Conservation (phyloP, 2,329 filamentous ascomycete genomes). For the Alternaria arbusti region DNA sequence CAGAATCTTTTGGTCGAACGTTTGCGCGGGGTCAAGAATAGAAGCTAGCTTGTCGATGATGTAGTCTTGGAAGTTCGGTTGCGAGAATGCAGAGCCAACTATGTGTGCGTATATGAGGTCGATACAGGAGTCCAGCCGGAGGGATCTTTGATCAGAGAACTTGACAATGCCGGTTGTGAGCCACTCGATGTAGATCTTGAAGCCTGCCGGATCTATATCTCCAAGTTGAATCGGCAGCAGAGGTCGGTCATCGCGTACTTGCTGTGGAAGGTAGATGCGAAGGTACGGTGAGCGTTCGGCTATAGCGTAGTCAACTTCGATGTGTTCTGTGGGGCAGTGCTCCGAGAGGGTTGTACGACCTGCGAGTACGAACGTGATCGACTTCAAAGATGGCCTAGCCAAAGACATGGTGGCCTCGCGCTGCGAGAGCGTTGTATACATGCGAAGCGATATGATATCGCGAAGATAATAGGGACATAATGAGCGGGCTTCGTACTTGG, state of each 20-base stretch:
- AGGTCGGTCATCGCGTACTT: background rate
- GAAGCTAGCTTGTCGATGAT: conserved; percentile 11
- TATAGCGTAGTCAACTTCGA: conserved; percentile 1
- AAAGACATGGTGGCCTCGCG: fast-evolving
- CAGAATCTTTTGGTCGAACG: conserved; percentile 8
- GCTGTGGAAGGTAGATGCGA: background rate
- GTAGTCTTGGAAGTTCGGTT: conserved; percentile 19
- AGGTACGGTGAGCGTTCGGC: conserved; percentile 17
- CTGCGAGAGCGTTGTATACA: background rate
- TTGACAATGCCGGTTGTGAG: conserved; percentile 1
- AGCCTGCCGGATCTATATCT: conserved; percentile 15
- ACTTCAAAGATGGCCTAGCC: background rate
- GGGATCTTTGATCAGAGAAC: background rate
- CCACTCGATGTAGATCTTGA: conserved; percentile 21
- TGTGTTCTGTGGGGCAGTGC: conserved; percentile 5
- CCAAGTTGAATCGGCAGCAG: conserved; percentile 1
- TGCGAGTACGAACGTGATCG: conserved; percentile 12
- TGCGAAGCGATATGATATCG: background rate
- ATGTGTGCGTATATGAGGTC: conserved; percentile 27
- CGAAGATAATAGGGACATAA: background rate
- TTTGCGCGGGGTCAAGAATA: conserved; percentile 7
- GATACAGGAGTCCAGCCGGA: conserved; percentile 12
- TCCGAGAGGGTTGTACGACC: conserved; percentile 14
- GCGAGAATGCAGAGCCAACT: conserved; percentile 13
- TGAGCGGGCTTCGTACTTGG: fast-evolving